A percentile compares a stretch with the other conserved stretches of the same genome.
Conservation (phyloP, 2,329 filamentous ascomycete species). For the Plectosphaerella sp. region DNA sequence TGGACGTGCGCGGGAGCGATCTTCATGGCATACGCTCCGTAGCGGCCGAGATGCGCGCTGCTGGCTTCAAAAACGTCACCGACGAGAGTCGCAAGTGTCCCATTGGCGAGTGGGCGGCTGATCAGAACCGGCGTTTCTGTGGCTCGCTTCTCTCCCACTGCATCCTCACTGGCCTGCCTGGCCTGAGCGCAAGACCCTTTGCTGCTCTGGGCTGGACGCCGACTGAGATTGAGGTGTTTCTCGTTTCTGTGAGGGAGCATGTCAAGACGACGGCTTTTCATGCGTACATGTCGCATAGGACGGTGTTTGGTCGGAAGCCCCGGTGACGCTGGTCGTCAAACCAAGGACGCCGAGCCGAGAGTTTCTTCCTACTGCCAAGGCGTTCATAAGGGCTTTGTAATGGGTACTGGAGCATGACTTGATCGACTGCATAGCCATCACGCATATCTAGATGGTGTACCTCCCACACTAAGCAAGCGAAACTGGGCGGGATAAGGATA, state of each 20-base stretch:
- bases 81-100: slow-evolving; percentile 42
- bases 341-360: too few relatives aligned
- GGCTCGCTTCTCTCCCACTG: slow-evolving; percentile 41
- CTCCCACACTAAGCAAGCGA: neutral
- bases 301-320: slow-evolving; percentile 33
- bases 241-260: slow-evolving; percentile 34
- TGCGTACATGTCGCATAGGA: slow-evolving; percentile 34
- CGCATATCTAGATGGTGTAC: neutral
- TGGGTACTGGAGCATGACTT: neutral
- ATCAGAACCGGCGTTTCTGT: slow-evolving; percentile 30
- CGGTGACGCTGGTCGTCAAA: neutral
- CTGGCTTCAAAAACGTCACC: slow-evolving; percentile 36
- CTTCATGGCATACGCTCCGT: slow-evolving; percentile 32
- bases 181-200: slow-evolving; percentile 31
- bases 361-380: too few relatives aligned
- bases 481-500: too few relatives aligned
- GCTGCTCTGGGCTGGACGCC: slow-evolving; percentile 33
- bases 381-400: too few relatives aligned
- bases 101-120: slow-evolving; percentile 40
- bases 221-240: slow-evolving; percentile 37
- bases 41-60: slow-evolving; percentile 26
- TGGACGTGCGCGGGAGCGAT: slow-evolving; percentile 36
- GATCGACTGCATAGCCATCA: neutral
- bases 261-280: slow-evolving; percentile 30
- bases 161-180: slow-evolving; percentile 33